A percentile compares a stretch with the other conserved stretches of the same genome.
These are phyloP conservation scores for Xenosphaeropsis pyriputrescens DNA, from an alignment of 2,329 filamentous ascomycete genomes.

Conservation along the genomic window DNA sequence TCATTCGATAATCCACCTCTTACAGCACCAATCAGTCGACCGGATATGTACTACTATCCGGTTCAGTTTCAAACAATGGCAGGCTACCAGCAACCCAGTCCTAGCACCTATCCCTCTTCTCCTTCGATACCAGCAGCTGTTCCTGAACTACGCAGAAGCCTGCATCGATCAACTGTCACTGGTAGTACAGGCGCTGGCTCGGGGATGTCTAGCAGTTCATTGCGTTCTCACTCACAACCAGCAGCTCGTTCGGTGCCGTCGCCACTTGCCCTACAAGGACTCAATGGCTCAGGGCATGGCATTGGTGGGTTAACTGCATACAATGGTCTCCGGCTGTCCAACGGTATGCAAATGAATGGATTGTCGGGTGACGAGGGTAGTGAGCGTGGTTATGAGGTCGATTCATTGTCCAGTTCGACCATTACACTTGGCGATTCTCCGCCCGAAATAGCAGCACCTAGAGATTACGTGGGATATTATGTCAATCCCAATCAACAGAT, in stretches of 20 bases:
- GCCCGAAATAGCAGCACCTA: constrained; percentile 11
- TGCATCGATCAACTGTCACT: constrained; percentile 36
- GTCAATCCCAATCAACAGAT: constrained; percentile 12
- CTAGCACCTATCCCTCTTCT: constrained; percentile 40
- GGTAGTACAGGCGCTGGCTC: constrained; percentile 27
- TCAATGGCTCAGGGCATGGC: constrained; percentile 21
- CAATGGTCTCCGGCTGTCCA: constrained; percentile 18
- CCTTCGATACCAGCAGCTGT: constrained; percentile 28
- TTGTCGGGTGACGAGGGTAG: constrained; percentile 37
- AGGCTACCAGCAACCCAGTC: constrained; percentile 33
- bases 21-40: constrained; percentile 35
- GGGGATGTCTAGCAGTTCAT: constrained; percentile 33
- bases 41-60: constrained; percentile 39
- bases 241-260: constrained; percentile 27
- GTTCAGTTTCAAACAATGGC: constrained; percentile 23
- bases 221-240: constrained; percentile 53
- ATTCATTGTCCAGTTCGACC: not conserved
- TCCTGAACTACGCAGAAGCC: constrained; percentile 40
- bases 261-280: constrained; percentile 20
- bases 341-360: constrained; percentile 35
- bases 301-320: constrained; percentile 18
- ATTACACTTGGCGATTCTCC: not conserved
- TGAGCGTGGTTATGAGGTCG: constrained; percentile 8
- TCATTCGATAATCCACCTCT: constrained; percentile 48
- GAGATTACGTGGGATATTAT: constrained; percentile 19